Evolutionary conservation across 352 stramenopile species (phyloP), one percentile per base, ranked within the genome.

Genomic region (Phytophthora megakarya): DNA sequence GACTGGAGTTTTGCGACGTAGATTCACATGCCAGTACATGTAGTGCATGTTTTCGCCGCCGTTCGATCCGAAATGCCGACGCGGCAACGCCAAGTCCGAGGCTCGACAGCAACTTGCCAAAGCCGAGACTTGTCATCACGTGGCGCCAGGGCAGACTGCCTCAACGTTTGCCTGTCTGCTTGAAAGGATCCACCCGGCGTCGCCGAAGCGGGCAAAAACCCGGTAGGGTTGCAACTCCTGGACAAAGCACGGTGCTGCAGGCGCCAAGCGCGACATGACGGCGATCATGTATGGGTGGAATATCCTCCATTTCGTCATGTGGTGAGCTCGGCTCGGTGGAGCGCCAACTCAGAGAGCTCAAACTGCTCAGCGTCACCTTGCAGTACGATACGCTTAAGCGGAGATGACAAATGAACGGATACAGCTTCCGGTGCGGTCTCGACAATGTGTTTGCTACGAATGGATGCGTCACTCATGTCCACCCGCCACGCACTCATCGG

Each of bases 241-340:
- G 25, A 71, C 54, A 74, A 44, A 70, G 54, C 66, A 63, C 54
- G 23, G 61, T 12, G 39, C 52, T 51, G 54, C 35, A 64, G 66
- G 39, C 53, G 44, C 28, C 42, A 25, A 52, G 47, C 18, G 61
- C 42, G 48, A 67, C 48, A 71, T 63, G 63, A 65, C 30, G 21
- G 16, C 42, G 39, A 56, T 43, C 23, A 40, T 28, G 18, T 26
- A 26, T 49, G 59, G 35, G 49, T 53, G 39, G 39, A 61, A 55
- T 48, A 57, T 58, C 45, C 33, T 47, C 21, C 40, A 42, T 50
- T 21, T 23, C 39, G 28, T 40, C 25, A 62, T 32, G 32, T 33
- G 13, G 22, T 46, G 23, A 16, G 22, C 12, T 19, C 32, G n/a
- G 30, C 1, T 7, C 5, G 5, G 26, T 32, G 26, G 8, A 35